Base-by-base conservation (phyloP, 2,329 filamentous ascomycete species). In the Domatiomyces globalis region DNA sequence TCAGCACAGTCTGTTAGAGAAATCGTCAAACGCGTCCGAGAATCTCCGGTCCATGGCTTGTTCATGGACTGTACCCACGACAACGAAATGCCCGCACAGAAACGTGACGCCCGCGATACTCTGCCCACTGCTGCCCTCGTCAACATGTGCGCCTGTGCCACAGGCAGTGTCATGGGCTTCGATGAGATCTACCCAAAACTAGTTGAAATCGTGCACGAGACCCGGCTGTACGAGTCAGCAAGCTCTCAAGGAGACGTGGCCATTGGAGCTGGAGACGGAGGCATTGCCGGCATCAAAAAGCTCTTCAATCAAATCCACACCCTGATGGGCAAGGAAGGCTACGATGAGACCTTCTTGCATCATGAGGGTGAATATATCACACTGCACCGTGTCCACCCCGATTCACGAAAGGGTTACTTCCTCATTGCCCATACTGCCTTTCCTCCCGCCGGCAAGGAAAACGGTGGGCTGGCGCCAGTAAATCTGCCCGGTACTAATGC, bases 31-130 rank as follows among this genome's bases (percentile, higher is more conserved):
- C 83, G 77, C 55, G 89, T 98, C 67, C 86, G 87, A 58, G 83
- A 85, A n/a, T 85, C 81, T 2, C 87, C 89, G 3, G 84, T 96
- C 0, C 89, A 95, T 58, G 92, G 90, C 0, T 73, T 98, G 1
- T 95, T 98, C 69, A 96, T 96, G 88, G 94, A 98, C 66, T 98
- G 94, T 68, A 98, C 94, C 0, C 92, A 98, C 66, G 92, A 98
- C 70, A 98, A 98, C 61, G 90, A 98, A 69, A 85, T 87, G 1
- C 92, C 92, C 0, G 87, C 90, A 0, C 90, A 98, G 68, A 95
- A 95, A 68, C 79, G 94, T 43, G 89, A 95, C 65, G 89, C 89
- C 49, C 80, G 88, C 54, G 94, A 98, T 65, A 96, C 92, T 0
- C 75, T 98, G 8, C 86, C 94, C 6, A 96, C 94, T 63, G 89